These are phyloP conservation scores for Dendrobium nobile DNA, from an alignment of 106 monocot species.

Conservation along the genomic window DNA sequence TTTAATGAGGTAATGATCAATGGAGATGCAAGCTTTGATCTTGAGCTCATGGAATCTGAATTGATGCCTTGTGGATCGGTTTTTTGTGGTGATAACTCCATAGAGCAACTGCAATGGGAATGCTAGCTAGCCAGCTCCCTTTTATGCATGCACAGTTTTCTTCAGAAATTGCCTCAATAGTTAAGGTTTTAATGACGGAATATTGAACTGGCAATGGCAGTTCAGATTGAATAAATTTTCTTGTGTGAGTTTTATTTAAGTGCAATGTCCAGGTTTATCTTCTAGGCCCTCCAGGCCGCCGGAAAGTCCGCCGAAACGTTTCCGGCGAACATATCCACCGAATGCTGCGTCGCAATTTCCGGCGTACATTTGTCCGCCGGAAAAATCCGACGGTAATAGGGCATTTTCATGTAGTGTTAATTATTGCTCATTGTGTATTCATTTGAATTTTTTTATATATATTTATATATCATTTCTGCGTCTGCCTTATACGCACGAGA, in stretches of 20 bases:
- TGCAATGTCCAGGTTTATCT: neutral
- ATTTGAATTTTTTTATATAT: too few relatives aligned
- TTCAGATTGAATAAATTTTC: neutral
- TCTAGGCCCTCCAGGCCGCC: neutral
- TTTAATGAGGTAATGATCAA: conserved; percentile 29
- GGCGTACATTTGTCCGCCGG: too few relatives aligned
- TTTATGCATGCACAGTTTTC: neutral
- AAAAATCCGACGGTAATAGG: too few relatives aligned
- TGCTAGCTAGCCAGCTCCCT: conserved; percentile 33
- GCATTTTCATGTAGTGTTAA: too few relatives aligned
- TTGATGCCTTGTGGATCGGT: conserved; percentile 37
- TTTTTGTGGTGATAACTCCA: conserved; percentile 41
- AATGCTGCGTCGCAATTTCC: too few relatives aligned
- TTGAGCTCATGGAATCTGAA: conserved; percentile 64
- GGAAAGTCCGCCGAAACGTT: too few relatives aligned
- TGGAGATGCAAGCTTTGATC: conserved; percentile 36
- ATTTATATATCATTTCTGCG: too few relatives aligned
- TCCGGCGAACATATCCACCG: too few relatives aligned
- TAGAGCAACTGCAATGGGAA: conserved; percentile 84
- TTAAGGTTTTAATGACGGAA: neutral
- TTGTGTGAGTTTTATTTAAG: neutral
- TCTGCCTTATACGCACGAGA: too few relatives aligned
- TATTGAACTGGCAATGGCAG: neutral
- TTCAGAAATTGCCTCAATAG: neutral
- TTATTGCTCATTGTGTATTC: too few relatives aligned